Evolutionary conservation across 192 early-diverging fungal species (phyloP), one percentile per base, ranked within the genome.

Genomic region (Mortierella hygrophila): DNA sequence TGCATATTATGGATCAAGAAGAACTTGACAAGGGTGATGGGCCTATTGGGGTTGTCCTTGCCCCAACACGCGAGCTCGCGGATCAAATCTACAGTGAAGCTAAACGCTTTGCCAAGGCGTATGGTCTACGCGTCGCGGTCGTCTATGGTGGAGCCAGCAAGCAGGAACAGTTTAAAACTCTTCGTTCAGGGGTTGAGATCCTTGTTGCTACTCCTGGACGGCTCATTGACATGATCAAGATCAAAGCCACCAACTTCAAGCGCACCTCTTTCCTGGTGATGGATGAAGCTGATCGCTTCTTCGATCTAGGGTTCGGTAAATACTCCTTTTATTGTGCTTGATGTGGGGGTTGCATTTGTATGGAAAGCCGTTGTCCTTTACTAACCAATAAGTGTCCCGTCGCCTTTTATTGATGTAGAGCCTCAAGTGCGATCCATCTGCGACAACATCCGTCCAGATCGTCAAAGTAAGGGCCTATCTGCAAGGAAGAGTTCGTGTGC

Each of bases 231-330:
- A 91, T 97, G 89, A 89, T 97, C 55, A 95, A 95, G 82, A 97
- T 96, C 91, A 97, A 97, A 78, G 97, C 96, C 7, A 95, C 95
- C 10, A 95, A 95, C 75, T 92, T 97, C 21, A 87, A 89, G 55
- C 89, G 96, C 26, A 96, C 98, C 0, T 92, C 92, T 32, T 99
- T 94, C 76, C 85, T 99, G 70, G 97, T 99, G 3, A 91, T 99
- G 44, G 98, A 99, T 82, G 98, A 99, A 89, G 98, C 97, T 16
- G 98, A 99, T 87, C 94, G 98, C 40, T 98, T 98, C 94, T 93
- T 99, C 85, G 98, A 99, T 81, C 92, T 96, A 72, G 97, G 97
- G 29, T 98, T 98, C 88, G 96, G 96, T 96, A 77, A 90, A 92
- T 37, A 13, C 29, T 65, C 92, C 70, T 71, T 93, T 7, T 35